Base-by-base conservation (phyloP, 257 asterid species). In the Paraleonurus japonicus region DNA sequence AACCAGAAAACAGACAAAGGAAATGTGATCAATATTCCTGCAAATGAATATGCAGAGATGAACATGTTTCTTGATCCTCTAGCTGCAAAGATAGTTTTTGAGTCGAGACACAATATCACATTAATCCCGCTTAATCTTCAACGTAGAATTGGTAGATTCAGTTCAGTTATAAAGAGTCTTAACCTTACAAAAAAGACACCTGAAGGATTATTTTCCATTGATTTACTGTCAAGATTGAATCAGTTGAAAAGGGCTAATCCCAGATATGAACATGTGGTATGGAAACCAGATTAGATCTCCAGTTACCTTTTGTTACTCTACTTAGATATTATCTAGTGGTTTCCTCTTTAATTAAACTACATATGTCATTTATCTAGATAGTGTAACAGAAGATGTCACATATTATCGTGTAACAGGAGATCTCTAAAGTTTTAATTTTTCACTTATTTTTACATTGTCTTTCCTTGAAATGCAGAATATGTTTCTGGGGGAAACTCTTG, bases 1-100 rank as follows among this genome's bases (percentile, higher is more conserved):
- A 39, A 48, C 3, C 12, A 72, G 6, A 66, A 62, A 78, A 62
- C 66, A 0, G 83, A 84, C 35, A 81, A 71, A 69, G 96, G 96
- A 78, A 92, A 92, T 74, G 87, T 87, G 39, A 75, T 86, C 57
- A 85, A 81, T 74, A 82, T 82, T 71, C 87, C 90, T 35, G 76
- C 86, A 72, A 87, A 89, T 41, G 65, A 80, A 66, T 78, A 80
- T 43, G 89, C 98, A 16, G 98, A 90, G 61, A 80, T 89, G 57
- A 92, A 92, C 39, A 84, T 90, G 88, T 92, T 85, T 81, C 94
- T 92, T 50, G 98, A 92, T 53, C 96, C 96, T 55, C 76, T 84
- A 61, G 96, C 92, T 26, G 96, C 96, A 74, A 76, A 87, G 55
- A 71, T 64, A 43, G 96, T 90, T 69, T 71, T 92, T 16, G 58